These are phyloP conservation scores for Alternaria angustiovoidea DNA, from an alignment of 2,329 filamentous ascomycete genomes.

Conservation along the genomic window DNA sequence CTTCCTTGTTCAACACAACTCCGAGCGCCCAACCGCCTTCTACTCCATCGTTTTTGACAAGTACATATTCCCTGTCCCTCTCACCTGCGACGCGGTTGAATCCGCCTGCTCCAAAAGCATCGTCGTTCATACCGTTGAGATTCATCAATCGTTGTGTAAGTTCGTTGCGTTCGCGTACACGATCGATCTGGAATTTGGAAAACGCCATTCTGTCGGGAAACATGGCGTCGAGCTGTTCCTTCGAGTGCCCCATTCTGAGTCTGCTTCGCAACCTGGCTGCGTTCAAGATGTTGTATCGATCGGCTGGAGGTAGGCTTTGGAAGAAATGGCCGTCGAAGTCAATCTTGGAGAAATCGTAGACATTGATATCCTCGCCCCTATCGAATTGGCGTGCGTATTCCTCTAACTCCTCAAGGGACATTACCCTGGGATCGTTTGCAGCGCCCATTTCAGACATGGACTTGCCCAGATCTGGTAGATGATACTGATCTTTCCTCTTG, in stretches of 20 bases:
- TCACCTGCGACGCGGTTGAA: slow-evolving; percentile 80
- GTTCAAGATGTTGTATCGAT: slow-evolving; percentile 97
- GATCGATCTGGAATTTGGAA: slow-evolving; percentile 93
- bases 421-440: slow-evolving; percentile 91
- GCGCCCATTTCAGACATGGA: slow-evolving; percentile 86
- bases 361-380: slow-evolving; percentile 83
- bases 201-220: slow-evolving; percentile 98
- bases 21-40: slow-evolving; percentile 96
- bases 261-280: slow-evolving; percentile 87
- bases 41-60: slow-evolving; percentile 93
- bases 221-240: slow-evolving; percentile 95
- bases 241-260: slow-evolving; percentile 93
- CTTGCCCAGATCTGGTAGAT: slow-evolving; percentile 83
- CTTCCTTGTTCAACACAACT: slow-evolving; percentile 86
- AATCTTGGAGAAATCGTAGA: slow-evolving; percentile 97
- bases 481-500: slow-evolving; percentile 91
- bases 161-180: slow-evolving; percentile 90
- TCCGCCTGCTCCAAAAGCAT: slow-evolving; percentile 69
- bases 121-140: slow-evolving; percentile 86
- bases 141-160: slow-evolving; percentile 95
- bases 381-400: slow-evolving; percentile 94
- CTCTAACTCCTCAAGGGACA: slow-evolving; percentile 93
- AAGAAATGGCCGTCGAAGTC: slow-evolving; percentile 98
- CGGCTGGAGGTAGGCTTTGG: slow-evolving; percentile 83
- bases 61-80: slow-evolving; percentile 89